A percentile compares a stretch with the other conserved stretches of the same genome.
Conservation (phyloP, 2,329 filamentous ascomycete species). For the Corniculantispora saksenae region DNA sequence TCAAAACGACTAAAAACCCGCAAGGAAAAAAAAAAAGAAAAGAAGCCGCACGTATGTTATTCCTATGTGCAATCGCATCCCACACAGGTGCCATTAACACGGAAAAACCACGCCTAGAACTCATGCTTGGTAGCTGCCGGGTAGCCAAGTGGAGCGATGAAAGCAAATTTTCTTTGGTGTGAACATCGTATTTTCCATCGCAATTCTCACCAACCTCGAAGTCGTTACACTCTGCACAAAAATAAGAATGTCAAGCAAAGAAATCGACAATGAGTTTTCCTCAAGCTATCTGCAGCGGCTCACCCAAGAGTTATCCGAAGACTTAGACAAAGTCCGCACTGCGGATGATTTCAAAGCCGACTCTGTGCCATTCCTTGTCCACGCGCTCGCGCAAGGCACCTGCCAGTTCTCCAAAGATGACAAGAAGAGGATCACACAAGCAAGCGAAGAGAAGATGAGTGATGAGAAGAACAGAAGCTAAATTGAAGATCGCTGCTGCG, state of each 20-base stretch:
- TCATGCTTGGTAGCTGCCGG: no score
- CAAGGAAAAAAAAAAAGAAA: no score
- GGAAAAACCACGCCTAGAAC: no score
- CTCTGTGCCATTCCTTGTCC: constrained; percentile 64
- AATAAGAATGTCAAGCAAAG: constrained; percentile 21
- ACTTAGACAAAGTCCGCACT: constrained; percentile 67
- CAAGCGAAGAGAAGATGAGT: neutral
- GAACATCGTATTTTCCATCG: no score
- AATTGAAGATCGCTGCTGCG: neutral
- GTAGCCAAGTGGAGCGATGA: no score
- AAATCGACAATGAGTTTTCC: constrained; percentile 49
- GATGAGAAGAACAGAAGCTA: neutral
- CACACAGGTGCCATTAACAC: no score
- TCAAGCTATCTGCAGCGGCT: constrained; percentile 69
- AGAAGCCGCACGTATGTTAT: no score
- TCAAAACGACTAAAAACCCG: no score
- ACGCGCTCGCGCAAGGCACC: constrained; percentile 68
- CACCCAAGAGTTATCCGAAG: constrained; percentile 71
- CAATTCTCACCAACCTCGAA: no score
- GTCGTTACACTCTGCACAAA: neutral
- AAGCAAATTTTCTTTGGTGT: no score
- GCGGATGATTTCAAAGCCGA: constrained; percentile 71
- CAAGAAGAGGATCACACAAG: constrained; percentile 31
- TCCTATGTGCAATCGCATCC: no score
- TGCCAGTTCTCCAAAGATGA: constrained; percentile 55